Conservation (phyloP, 2,329 filamentous ascomycete genomes). For the Aspergillus sp. region DNA sequence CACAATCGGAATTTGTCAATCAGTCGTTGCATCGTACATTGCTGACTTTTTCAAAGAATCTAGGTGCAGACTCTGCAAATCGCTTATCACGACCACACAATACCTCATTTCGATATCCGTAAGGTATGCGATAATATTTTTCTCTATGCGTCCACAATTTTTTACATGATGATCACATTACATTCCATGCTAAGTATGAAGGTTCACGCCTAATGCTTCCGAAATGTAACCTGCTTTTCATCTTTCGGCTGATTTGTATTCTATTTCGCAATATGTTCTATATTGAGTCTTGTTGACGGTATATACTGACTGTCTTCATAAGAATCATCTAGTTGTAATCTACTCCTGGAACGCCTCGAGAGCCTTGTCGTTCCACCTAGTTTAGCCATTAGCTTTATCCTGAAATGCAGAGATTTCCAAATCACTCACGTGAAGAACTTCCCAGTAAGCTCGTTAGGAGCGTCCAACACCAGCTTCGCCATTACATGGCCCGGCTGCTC, state of each 20-base stretch:
- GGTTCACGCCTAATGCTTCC: constrained; percentile 55
- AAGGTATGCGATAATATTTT: constrained; percentile 26
- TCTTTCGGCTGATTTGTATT: constrained; percentile 61
- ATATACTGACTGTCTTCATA: constrained; percentile 33
- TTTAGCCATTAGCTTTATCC: constrained; percentile 25
- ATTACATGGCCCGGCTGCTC: constrained; percentile 87
- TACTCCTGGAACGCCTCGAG: constrained; percentile 48
- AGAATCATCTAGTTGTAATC: constrained; percentile 20
- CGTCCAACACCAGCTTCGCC: constrained; percentile 71
- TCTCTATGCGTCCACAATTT: constrained; percentile 13
- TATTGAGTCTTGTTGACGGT: constrained; percentile 26
- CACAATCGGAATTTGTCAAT: constrained; percentile 14
- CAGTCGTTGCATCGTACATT: constrained; percentile 14
- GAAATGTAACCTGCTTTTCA: constrained; percentile 63
- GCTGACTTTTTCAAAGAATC: constrained; percentile 31
- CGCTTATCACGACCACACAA: neutral
- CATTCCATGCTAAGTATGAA: constrained; percentile 68
- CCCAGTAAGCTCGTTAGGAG: constrained; percentile 69
- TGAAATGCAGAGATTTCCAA: constrained; percentile 6
- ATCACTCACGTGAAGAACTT: constrained; percentile 60
- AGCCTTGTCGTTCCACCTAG: constrained; percentile 50
- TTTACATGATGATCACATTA: constrained; percentile 55
- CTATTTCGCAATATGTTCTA: constrained; percentile 22
- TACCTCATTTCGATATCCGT: neutral
- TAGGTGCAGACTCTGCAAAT: neutral